Conservation (phyloP, 352 stramenopile species). For the Phytophthora chlamydospora region DNA sequence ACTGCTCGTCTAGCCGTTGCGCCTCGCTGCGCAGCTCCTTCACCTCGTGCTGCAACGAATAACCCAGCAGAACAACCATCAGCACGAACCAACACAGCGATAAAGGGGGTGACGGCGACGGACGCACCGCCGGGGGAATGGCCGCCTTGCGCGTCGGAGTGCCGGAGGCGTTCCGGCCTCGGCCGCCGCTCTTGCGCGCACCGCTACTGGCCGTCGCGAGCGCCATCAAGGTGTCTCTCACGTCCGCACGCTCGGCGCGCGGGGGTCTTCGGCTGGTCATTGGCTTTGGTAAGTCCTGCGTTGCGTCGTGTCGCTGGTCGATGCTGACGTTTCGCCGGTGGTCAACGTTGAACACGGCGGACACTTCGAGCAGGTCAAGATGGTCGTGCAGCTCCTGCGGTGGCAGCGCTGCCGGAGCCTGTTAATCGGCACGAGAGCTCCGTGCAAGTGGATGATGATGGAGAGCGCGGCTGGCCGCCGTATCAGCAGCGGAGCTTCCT, state of each 20-base stretch:
- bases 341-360: conserved; percentile 5
- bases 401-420: neutral
- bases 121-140: conserved; percentile 33
- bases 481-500: conserved; percentile 9
- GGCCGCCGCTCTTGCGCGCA: conserved; percentile 7
- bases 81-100: neutral
- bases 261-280: conserved; percentile 19
- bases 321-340: neutral
- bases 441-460: conserved; percentile 27
- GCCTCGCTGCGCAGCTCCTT: conserved; percentile 50
- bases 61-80: conserved; percentile 9
- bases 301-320: conserved; percentile 2
- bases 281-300: no score
- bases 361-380: neutral
- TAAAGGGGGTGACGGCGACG: neutral
- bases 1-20: conserved; percentile 39
- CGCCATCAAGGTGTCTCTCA: conserved; percentile 18
- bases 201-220: conserved; percentile 6
- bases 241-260: conserved; percentile 2
- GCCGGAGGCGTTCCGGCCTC: conserved; percentile 14
- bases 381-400: neutral
- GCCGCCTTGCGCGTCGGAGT: conserved; percentile 27
- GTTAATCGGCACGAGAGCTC: neutral
- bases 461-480: conserved; percentile 5
- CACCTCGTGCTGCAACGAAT: conserved; percentile 49